Base-by-base conservation (phyloP, 2,329 filamentous ascomycete species). In the Xylariales sp. region DNA sequence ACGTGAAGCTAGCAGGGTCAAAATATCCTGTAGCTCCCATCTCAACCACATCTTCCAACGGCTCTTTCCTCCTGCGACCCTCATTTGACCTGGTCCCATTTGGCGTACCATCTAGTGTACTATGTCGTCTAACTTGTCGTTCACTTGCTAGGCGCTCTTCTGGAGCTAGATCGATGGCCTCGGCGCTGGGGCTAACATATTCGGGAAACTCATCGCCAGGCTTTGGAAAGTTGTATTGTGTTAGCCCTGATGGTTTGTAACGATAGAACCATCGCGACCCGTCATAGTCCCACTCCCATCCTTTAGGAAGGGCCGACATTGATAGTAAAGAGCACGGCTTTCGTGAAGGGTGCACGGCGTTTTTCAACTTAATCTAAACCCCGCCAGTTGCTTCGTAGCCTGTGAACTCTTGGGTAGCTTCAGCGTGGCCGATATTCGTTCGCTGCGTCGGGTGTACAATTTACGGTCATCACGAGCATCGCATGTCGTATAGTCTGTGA, bases 221-320 rank as follows among this genome's bases (percentile, higher is more conserved):
- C 31, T 66, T 66, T 5, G 76, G 76, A 47, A 79, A 80, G 44
- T 71, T 71, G 51, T 71, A 80, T 55, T 80, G 76, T 12, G 71
- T 59, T 25, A 71, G 61, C 8, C 75, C 75, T 7, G 70, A 77
- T 18, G 75, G 61, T 47, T 65, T 72, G 61, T 75, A 78, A 38
- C 67, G 68, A 55, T 75, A 80, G 58, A 78, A 72, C 76, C 76
- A 80, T 19, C 76, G 69, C 11, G 46, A 51, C 40, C 75, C 75
- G 48, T 80, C 76, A 50, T 79, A 78, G 55, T 79, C 76, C 52
- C 62, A 68, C 43, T 77, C 73, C 76, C 76, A 80, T 41, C 72
- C 71, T 6, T 66, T 61, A 2, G 74, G 74, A 22, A 80, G 69
- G 36, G 57, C 61, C 4, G 63, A 46, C 68, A 71, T 68, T 52